Conservation (phyloP, 352 stramenopile genomes). For the Globisporangium acanthophoron region DNA sequence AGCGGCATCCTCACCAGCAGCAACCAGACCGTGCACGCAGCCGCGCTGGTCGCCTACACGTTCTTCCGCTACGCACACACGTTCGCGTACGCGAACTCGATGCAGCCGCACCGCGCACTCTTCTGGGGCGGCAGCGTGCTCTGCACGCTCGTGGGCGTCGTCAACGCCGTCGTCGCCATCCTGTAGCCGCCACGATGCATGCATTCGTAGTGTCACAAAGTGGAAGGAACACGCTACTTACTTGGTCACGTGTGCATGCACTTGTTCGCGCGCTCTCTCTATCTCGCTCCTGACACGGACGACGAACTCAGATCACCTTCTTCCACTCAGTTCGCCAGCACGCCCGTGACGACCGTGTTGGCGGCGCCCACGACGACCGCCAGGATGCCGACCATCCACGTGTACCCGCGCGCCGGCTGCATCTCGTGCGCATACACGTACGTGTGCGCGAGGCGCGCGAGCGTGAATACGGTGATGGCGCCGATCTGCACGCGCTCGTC, state of each 20-base stretch:
- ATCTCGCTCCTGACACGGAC: no score
- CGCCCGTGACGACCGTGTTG: not conserved
- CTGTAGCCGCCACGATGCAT: not conserved
- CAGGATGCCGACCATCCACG: conserved; percentile 17
- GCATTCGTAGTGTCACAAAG: no score
- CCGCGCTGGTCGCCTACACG: conserved; percentile 33
- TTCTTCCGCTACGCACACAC: conserved; percentile 28
- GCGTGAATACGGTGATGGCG: conserved; percentile 29
- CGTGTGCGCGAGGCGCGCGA: conserved; percentile 28
- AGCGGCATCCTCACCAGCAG: conserved; percentile 30
- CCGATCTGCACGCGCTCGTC: conserved; percentile 15
- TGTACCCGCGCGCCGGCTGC: conserved; percentile 29
- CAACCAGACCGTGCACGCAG: conserved; percentile 30
- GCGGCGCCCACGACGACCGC: no score
- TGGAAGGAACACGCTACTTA: no score
- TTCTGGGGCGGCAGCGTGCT: conserved; percentile 29
- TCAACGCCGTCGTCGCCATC: conserved; percentile 12
- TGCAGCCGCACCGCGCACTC: conserved; percentile 32
- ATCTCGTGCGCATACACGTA: conserved; percentile 34
- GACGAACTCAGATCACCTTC: no score
- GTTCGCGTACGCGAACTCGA: conserved; percentile 25
- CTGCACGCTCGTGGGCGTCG: conserved; percentile 12
- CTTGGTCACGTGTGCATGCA: no score
- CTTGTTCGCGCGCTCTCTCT: no score
- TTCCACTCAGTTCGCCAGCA: conserved; percentile 18